Evolutionary conservation across 257 asterid genomes (phyloP).

Genomic region (Scutellaria galericulata): DNA sequence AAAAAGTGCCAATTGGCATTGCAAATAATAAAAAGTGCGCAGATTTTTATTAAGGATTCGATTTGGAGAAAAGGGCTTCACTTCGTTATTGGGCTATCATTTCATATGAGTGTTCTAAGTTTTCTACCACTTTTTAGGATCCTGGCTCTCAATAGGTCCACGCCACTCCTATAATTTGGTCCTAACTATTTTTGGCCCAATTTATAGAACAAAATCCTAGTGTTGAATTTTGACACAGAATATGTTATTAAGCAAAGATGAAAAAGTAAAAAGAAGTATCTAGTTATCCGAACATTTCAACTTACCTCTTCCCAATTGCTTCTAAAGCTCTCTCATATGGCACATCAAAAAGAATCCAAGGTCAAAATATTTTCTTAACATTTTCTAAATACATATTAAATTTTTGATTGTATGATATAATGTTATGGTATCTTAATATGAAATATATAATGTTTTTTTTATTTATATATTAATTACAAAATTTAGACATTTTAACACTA

Average conservation of each 20-base stretch:
- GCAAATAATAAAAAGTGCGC: neutral
- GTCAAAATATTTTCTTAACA: too few species aligned
- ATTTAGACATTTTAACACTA: too few species aligned
- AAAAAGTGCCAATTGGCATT: neutral
- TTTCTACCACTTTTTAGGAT: neutral
- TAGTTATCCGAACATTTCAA: too few species aligned
- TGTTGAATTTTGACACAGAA: slow-evolving; percentile 17
- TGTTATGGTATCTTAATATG: too few species aligned
- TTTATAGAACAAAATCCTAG: slow-evolving; percentile 21
- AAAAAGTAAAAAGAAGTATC: neutral
- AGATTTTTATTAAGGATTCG: neutral
- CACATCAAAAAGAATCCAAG: too few species aligned
- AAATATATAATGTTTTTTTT: too few species aligned
- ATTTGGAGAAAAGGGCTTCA: neutral
- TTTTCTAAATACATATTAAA: too few species aligned
- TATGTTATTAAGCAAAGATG: slow-evolving; percentile 6
- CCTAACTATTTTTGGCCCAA: slow-evolving; percentile 30
- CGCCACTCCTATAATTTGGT: slow-evolving; percentile 8
- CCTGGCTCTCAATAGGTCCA: neutral
- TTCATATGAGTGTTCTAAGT: neutral
- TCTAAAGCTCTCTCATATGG: too few species aligned
- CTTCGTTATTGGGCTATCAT: neutral
- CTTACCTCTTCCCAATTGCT: too few species aligned
- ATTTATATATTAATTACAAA: too few species aligned
- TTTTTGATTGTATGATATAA: too few species aligned